Percentiles rank a stretch among this genome's conserved stretches.
phyloP scores from a whole-genome alignment of 192 early-diverging fungal genomes.

The Entomortierella lignicola region DNA sequence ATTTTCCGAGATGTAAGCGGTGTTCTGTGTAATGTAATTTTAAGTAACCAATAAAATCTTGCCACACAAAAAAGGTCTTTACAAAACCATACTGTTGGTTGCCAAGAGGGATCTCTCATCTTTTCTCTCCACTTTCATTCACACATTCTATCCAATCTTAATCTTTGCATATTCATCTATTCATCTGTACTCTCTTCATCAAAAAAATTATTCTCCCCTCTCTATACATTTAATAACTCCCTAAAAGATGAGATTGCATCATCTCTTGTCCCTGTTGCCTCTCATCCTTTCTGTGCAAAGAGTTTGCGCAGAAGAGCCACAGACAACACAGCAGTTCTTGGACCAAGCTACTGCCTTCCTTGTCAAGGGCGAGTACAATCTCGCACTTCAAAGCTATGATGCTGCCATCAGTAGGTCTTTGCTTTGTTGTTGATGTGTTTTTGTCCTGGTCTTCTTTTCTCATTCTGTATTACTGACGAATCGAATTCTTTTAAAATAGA shows the following conservation, averaged over 20 bases:
- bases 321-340: slow-evolving; percentile 57
- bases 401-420: slow-evolving; percentile 68
- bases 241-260: slow-evolving; percentile 43
- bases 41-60: slow-evolving; percentile 6
- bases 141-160: not conserved
- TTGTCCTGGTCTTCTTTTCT: not conserved
- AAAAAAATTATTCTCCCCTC: too few species aligned
- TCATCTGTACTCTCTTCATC: not conserved
- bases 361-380: slow-evolving; percentile 61
- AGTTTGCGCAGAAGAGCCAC: slow-evolving; percentile 34
- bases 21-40: not conserved
- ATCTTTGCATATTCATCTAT: not conserved
- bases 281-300: slow-evolving; percentile 28
- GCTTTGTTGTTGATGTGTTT: not conserved
- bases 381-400: slow-evolving; percentile 71
- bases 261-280: slow-evolving; percentile 41
- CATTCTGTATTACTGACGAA: not conserved
- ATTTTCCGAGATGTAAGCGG: not conserved
- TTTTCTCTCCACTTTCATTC: not conserved
- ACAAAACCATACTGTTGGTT: too few species aligned
- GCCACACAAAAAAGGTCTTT: slow-evolving; percentile 1
- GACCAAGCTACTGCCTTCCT: slow-evolving; percentile 57
- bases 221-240: too few species aligned
- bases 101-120: not conserved
- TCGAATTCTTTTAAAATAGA: slow-evolving; percentile 39